Evolutionary conservation across 306 rosid genomes (phyloP), one percentile per base, ranked within the genome.

Genomic region (Clitoria ternatea): DNA sequence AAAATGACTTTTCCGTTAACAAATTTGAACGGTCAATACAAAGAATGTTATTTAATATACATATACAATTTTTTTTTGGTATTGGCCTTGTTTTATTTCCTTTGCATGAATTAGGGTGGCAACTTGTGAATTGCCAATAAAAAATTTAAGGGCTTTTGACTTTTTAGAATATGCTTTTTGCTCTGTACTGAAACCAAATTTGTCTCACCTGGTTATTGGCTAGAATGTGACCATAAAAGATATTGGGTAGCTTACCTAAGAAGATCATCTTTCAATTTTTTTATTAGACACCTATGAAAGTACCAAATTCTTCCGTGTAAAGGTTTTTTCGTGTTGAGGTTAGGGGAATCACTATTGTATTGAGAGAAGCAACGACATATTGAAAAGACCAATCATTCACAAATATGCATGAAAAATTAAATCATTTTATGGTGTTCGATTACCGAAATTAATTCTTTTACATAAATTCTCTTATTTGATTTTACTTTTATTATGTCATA

Each of bases 191-290:
- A 76, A 48, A 76, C 40, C 49, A 52, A 70, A 33, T 63, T 72
- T 83, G 81, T 77, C 87, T 52, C 56, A 49, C 61, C 45, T 72
- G 82, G 55, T 53, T 63, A 77, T 70, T 80, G 63, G 61, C 77
- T 65, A 74, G 14, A 62, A 73, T 73, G 74, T 67, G 83, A 66
- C 69, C 13, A 40, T 36, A 61, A 54, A 56, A 64, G 59, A 73
- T 73, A 39, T 55, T 69, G 80, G 81, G 83, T 78, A 76, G 91
- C 85, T 89, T 76, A 86, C 84, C 90, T 81, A 86, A 79, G 85
- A 66, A 76, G 61, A 79, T 80, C 69, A 68, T 75, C 61, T 36
- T 12, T 59, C 5, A 37, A 39, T 74, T 12, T 77, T n/a, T 72
- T 74, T 79, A 56, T 80, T 62, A 40, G 60, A 18, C 61, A 65